Evolutionary conservation across 805 yeast species (phyloP).

Genomic region (Saturnispora serradocipensis): DNA sequence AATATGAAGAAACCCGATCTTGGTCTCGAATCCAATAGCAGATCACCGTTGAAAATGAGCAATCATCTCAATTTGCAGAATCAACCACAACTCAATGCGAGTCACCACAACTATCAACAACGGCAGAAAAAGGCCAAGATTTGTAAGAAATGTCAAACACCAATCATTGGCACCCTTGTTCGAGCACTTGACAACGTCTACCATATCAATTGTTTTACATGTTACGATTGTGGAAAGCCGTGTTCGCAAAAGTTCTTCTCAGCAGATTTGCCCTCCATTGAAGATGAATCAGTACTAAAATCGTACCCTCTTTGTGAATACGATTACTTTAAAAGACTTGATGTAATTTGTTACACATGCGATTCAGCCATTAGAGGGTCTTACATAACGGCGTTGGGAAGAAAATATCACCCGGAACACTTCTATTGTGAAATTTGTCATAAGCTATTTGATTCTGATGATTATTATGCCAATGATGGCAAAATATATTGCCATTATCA

Average conservation of each 20-base stretch:
- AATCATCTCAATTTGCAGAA: background rate
- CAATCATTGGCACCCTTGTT: constrained; percentile 67
- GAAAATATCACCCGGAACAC: constrained; percentile 90
- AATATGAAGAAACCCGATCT: background rate
- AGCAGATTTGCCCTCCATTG: constrained; percentile 34
- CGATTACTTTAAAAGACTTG: constrained; percentile 80
- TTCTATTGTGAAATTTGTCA: constrained; percentile 86
- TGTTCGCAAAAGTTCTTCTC: constrained; percentile 90
- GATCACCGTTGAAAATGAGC: background rate
- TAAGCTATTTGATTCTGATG: constrained; percentile 83
- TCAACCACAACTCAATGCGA: background rate
- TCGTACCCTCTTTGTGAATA: constrained; percentile 67
- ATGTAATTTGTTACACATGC: constrained; percentile 81
- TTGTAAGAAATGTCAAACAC: constrained; percentile 45
- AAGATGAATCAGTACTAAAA: constrained; percentile 6
- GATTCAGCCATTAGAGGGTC: constrained; percentile 82
- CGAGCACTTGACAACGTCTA: constrained; percentile 73
- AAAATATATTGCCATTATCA: constrained; percentile 86
- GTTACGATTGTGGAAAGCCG: constrained; percentile 72
- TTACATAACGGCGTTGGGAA: constrained; percentile 87
- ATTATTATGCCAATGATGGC: constrained; percentile 80
- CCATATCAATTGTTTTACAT: constrained; percentile 82
- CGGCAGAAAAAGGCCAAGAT: constrained; percentile 25
- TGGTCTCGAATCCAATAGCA: background rate
- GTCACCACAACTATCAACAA: background rate